Evolutionary conservation across 148 eudicot species (phyloP), one percentile per base, ranked within the genome.

Genomic region (Bassia scoparia): DNA sequence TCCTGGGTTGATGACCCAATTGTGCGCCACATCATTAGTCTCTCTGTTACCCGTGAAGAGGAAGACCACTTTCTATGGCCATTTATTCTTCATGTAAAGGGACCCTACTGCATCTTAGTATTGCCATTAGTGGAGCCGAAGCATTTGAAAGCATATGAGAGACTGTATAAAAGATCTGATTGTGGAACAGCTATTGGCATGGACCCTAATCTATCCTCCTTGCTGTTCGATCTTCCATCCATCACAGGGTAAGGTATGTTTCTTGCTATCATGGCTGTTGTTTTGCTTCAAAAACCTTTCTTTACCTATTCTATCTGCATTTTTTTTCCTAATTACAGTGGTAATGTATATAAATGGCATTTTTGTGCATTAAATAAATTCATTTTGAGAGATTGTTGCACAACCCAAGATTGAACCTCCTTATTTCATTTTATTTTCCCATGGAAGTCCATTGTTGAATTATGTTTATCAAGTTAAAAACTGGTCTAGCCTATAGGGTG

Each of bases 231-330:
- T 81, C 96, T 90, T 77, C 96, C 99, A 59, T 92, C 94, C 80
- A 92, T 96, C 87, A 92, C 99, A 86, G 99, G 99, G 99, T 96
- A 96, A 73, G 97, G 89, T 92, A 90, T 86, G 93, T 89, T 86
- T 72, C 71, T 44, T 78, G 35, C 68, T 70, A 34, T 69, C 9
- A 77, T 54, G 12, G 33, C 41, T 44, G 41, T 55, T 4, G 18
- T 38, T 77, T 58, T 55, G 31, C 44, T 14, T 64, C 27, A 30
- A 53, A 52, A 35, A 14, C 33, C 53, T 65, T 60, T 38, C 43
- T 44, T 7, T 18, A 48, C 10, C 67, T 14, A 24, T 14, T 30
- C 59, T 60, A 9, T 14, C 61, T 30, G 1, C n/a, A 34, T 26
- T 35, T 60, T 33, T 16, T 67, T 30, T 46, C 60, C 12, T 49